Evolutionary conservation across 352 stramenopile species (phyloP).

Genomic region (Phytopythium kandeliae): DNA sequence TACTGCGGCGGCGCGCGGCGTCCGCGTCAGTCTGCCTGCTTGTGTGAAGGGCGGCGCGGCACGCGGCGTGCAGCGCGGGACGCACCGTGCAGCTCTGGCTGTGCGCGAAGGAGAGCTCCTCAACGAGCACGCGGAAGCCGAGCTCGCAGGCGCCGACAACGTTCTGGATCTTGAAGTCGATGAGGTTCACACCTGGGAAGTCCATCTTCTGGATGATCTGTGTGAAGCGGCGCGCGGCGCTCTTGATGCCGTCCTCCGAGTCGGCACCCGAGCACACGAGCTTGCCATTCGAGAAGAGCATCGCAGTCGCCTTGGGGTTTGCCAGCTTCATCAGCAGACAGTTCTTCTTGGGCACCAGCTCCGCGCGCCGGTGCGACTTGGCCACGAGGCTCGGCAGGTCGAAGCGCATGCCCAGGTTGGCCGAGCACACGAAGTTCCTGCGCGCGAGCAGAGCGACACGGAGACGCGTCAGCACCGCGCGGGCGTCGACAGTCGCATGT

Average conservation of each 20-base stretch:
- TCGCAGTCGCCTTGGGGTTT: slow-evolving; percentile 61
- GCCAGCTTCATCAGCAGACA: slow-evolving; percentile 81
- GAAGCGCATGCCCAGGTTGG: slow-evolving; percentile 79
- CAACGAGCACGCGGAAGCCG: slow-evolving; percentile 75
- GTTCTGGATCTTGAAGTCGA: slow-evolving; percentile 87
- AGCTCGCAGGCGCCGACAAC: slow-evolving; percentile 66
- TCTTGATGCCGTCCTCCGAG: slow-evolving; percentile 71
- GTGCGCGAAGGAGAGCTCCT: slow-evolving; percentile 75
- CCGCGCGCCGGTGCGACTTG: slow-evolving; percentile 69
- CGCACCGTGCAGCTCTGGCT: slow-evolving; percentile 67
- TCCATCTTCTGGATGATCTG: slow-evolving; percentile 86
- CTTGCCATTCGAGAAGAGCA: slow-evolving; percentile 84
- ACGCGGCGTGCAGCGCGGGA: too few relatives aligned
- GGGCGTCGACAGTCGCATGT: background rate
- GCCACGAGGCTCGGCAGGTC: slow-evolving; percentile 60
- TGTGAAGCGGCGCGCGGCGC: slow-evolving; percentile 68
- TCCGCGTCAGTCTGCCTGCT: too few relatives aligned
- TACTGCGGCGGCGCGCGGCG: slow-evolving; percentile 54
- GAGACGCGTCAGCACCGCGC: background rate
- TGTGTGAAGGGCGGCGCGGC: too few relatives aligned
- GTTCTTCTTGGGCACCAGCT: slow-evolving; percentile 85
- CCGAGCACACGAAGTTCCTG: slow-evolving; percentile 78
- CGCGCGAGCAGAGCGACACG: background rate
- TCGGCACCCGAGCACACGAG: slow-evolving; percentile 73
- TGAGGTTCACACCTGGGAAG: slow-evolving; percentile 78